Conservation (phyloP, 352 stramenopile genomes). For the Phytophthora foliorum region DNA sequence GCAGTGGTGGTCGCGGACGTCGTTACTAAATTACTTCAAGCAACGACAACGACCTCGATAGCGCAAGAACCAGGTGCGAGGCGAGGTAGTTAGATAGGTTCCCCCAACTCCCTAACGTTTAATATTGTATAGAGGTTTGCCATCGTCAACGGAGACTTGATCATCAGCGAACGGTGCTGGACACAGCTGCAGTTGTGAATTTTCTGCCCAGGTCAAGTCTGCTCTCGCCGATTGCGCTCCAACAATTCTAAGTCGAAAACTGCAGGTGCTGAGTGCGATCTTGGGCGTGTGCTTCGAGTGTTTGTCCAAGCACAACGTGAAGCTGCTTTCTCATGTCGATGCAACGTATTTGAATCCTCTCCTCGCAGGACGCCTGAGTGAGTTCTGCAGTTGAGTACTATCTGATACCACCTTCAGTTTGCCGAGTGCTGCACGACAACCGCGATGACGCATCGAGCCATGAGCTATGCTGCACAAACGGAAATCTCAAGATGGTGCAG, state of each 20-base stretch:
- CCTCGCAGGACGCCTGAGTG: too few species aligned
- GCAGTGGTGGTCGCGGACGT: constrained; percentile 37
- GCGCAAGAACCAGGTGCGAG: constrained; percentile 19
- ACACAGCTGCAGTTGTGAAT: too few species aligned
- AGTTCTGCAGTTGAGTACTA: too few species aligned
- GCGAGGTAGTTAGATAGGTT: constrained; percentile 42
- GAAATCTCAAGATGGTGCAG: too few species aligned
- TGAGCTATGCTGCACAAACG: too few species aligned
- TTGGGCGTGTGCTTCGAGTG: constrained; percentile 10
- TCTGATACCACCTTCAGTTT: too few species aligned
- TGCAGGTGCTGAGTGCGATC: neutral
- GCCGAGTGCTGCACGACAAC: constrained; percentile 4
- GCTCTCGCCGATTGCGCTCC: too few species aligned
- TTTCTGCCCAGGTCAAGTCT: too few species aligned
- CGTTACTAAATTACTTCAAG: constrained; percentile 36
- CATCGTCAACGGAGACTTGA: constrained; percentile 7
- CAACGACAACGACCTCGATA: constrained; percentile 21
- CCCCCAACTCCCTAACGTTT: constrained; percentile 42
- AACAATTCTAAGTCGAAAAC: neutral
- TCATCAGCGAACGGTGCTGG: too few species aligned
- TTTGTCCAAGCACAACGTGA: neutral
- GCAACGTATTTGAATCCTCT: too few species aligned
- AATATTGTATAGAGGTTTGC: constrained; percentile 52
- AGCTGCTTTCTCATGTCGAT: neutral
- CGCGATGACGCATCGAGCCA: neutral